A percentile compares a stretch with the other conserved stretches of the same genome.
phyloP scores from a whole-genome alignment of 1,284 basidiomycete genomes.

The Mycena citricolor region DNA sequence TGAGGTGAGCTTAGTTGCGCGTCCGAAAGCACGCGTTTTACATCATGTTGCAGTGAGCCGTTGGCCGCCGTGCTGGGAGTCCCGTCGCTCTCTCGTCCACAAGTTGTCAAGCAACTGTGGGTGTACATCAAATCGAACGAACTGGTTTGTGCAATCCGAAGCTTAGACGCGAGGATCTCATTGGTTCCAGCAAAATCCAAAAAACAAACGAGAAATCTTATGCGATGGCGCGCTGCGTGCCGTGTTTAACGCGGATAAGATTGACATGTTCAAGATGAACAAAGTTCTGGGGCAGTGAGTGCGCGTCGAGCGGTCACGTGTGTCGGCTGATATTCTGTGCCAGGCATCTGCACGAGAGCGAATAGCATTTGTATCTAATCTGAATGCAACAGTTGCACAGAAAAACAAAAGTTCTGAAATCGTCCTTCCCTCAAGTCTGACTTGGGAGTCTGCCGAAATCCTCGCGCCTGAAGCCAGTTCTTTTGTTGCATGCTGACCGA shows the following conservation, averaged over 20 bases:
- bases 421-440: no score
- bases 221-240: conserved; percentile 71
- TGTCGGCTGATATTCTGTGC: neutral
- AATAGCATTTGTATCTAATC: no score
- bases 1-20: no score
- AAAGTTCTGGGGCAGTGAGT: conserved; percentile 76
- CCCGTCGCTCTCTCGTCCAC: conserved; percentile 76
- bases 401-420: no score
- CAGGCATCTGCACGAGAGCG: conserved; percentile 37
- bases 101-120: conserved; percentile 87
- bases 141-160: conserved; percentile 33
- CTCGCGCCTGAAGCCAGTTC: no score
- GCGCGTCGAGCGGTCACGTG: neutral
- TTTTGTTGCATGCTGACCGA: no score
- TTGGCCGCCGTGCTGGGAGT: conserved; percentile 57
- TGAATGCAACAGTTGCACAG: no score
- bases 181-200: conserved; percentile 63
- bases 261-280: conserved; percentile 89
- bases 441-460: no score
- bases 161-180: neutral
- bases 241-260: conserved; percentile 74
- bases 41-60: conserved; percentile 48
- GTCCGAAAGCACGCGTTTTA: conserved; percentile 1
- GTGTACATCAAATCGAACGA: conserved; percentile 77
- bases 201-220: conserved; percentile 77